Conservation (phyloP, 2,329 filamentous ascomycete genomes). For the Madurella mycetomatis region DNA sequence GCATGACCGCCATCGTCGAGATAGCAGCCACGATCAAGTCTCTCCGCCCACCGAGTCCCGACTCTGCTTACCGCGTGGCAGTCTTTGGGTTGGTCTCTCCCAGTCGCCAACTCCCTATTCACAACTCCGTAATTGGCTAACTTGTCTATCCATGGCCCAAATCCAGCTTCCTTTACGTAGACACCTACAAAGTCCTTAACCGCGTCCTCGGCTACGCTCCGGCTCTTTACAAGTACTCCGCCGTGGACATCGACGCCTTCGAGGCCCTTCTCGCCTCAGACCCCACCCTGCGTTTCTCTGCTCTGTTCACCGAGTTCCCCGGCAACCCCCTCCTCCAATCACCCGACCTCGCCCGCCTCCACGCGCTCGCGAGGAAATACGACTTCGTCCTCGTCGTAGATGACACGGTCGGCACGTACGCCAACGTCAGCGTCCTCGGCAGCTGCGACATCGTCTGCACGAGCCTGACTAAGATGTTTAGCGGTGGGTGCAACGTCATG, state of each 20-base stretch:
- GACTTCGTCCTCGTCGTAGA: slow-evolving; percentile 20
- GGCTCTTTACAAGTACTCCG: slow-evolving; percentile 18
- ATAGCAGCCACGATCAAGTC: slow-evolving; percentile 5
- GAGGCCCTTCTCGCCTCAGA: neutral
- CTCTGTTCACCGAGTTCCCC: slow-evolving; percentile 23
- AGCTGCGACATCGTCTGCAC: slow-evolving; percentile 20
- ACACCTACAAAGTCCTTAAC: slow-evolving; percentile 22
- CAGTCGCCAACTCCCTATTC: too few species aligned
- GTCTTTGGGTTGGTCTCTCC: slow-evolving; percentile 17
- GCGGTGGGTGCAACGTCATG: slow-evolving; percentile 24
- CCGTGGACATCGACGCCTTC: slow-evolving; percentile 12
- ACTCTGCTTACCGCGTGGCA: slow-evolving; percentile 1
- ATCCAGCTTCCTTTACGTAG: slow-evolving; percentile 23
- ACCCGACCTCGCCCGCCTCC: slow-evolving; percentile 12
- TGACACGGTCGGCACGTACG: slow-evolving; percentile 21
- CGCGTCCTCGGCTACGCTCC: slow-evolving; percentile 7
- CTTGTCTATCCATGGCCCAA: neutral
- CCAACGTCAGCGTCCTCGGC: slow-evolving; percentile 11
- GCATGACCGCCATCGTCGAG: slow-evolving; percentile 23
- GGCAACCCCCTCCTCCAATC: slow-evolving; percentile 22
- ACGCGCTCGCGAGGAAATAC: neutral
- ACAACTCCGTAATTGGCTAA: neutral
- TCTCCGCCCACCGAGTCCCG: neutral
- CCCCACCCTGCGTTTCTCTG: neutral
- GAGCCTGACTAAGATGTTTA: slow-evolving; percentile 25